A percentile compares a stretch with the other conserved stretches of the same genome.
Evolutionary conservation across 306 rosid species (phyloP).

Genomic region (Castanea mollissima): DNA sequence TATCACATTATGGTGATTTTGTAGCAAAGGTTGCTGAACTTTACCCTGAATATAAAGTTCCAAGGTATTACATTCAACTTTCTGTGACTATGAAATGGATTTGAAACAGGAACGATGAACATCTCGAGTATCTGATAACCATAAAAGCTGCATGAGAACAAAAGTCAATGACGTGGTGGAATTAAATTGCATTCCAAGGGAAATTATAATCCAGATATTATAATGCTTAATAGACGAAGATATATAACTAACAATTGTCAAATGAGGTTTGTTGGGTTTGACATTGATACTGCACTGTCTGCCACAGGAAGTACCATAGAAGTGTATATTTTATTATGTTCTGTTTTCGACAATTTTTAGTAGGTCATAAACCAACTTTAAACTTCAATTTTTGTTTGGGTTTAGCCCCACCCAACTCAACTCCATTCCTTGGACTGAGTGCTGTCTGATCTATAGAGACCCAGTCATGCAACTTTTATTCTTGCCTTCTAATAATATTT

Average conservation of each 20-base stretch:
- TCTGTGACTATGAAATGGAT: background rate
- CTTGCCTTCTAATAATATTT: background rate
- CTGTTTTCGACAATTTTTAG: background rate
- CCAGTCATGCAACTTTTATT: background rate
- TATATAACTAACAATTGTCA: background rate
- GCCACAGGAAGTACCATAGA: background rate
- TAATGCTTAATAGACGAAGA: background rate
- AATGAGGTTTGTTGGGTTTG: background rate
- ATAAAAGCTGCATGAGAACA: background rate
- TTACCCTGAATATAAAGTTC: constrained; percentile 69
- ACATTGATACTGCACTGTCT: background rate
- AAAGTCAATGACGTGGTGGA: background rate
- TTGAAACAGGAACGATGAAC: background rate
- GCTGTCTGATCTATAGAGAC: background rate
- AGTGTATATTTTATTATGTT: background rate
- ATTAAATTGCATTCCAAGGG: background rate
- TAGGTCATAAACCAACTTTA: background rate
- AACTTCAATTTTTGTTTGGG: background rate
- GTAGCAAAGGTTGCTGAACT: constrained; percentile 79
- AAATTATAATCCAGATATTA: background rate
- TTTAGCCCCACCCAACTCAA: background rate
- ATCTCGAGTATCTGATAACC: background rate
- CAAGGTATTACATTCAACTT: constrained; percentile 45
- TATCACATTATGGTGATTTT: constrained; percentile 78
- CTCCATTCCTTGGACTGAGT: background rate